phyloP scores from a whole-genome alignment of 108 stramenopile genomes.

The Chaetoceros muelleri region DNA sequence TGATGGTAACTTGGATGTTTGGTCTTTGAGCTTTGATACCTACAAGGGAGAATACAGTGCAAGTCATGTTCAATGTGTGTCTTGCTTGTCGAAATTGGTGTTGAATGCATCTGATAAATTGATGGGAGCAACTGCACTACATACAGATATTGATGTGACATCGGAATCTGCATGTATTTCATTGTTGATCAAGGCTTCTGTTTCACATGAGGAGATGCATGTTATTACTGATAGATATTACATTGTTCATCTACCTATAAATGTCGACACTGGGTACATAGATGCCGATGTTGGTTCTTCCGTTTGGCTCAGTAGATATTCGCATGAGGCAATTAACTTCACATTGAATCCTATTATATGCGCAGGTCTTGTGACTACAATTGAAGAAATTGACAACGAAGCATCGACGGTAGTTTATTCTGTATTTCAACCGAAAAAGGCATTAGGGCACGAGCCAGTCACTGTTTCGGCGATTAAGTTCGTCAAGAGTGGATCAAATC shows the following conservation, averaged over 20 bases:
- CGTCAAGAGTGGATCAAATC: background rate
- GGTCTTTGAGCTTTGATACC: background rate
- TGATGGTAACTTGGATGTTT: background rate
- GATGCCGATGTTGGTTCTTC: background rate
- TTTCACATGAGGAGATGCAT: background rate
- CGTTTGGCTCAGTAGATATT: background rate
- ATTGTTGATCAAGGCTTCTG: background rate
- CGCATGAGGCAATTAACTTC: background rate
- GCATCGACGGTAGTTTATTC: background rate
- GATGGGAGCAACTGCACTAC: background rate
- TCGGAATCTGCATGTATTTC: background rate
- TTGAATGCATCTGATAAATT: background rate
- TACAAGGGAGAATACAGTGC: background rate
- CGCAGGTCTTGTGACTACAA: background rate
- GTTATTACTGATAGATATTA: background rate
- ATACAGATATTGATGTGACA: background rate
- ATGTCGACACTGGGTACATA: background rate
- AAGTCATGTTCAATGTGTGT: background rate
- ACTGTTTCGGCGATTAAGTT: background rate
- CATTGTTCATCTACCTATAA: background rate
- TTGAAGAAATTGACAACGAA: background rate
- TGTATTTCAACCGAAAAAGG: background rate
- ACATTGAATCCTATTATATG: background rate
- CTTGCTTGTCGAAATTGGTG: background rate
- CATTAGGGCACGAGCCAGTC: background rate